phyloP scores from a whole-genome alignment of 306 rosid genomes.

The Cicer cuneatum region DNA sequence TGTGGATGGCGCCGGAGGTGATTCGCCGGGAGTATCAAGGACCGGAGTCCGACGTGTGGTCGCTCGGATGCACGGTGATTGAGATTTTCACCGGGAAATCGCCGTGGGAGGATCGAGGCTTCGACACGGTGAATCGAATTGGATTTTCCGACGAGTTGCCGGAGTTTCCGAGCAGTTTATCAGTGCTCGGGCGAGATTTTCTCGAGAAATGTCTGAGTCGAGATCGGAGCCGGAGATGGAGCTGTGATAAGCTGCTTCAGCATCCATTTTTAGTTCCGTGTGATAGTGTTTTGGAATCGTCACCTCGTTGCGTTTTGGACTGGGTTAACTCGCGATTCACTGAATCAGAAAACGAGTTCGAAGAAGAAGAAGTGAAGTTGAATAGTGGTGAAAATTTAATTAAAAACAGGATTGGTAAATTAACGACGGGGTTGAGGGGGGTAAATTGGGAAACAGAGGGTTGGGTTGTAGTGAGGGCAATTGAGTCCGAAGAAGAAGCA shows the following conservation, averaged over 20 bases:
- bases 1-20: slow-evolving; percentile 99
- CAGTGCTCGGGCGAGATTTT: slow-evolving; percentile 71
- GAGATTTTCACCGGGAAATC: slow-evolving; percentile 86
- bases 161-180: slow-evolving; percentile 56
- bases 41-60: slow-evolving; percentile 89
- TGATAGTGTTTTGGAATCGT: slow-evolving; percentile 45
- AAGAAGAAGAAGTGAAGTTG: slow-evolving; percentile 28
- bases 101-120: slow-evolving; percentile 73
- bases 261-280: slow-evolving; percentile 70
- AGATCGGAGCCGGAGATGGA: slow-evolving; percentile 67
- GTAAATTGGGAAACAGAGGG: slow-evolving; percentile 74
- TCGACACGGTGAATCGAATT: slow-evolving; percentile 65
- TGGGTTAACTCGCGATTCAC: slow-evolving; percentile 60
- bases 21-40: slow-evolving; percentile 74
- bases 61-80: slow-evolving; percentile 85
- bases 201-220: slow-evolving; percentile 67
- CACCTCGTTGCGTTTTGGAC: slow-evolving; percentile 88
- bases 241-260: slow-evolving; percentile 80
- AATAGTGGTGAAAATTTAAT: slow-evolving; percentile 28
- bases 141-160: slow-evolving; percentile 66
- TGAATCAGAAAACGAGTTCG: slow-evolving; percentile 42
- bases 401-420: slow-evolving; percentile 57
- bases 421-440: slow-evolving; percentile 58
- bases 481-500: slow-evolving; percentile 32
- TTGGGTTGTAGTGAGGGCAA: slow-evolving; percentile 68